Evolutionary conservation across 768 basidiomycete genomes (phyloP), one percentile per base, ranked within the genome.

Genomic region (Leccinellum luteum): DNA sequence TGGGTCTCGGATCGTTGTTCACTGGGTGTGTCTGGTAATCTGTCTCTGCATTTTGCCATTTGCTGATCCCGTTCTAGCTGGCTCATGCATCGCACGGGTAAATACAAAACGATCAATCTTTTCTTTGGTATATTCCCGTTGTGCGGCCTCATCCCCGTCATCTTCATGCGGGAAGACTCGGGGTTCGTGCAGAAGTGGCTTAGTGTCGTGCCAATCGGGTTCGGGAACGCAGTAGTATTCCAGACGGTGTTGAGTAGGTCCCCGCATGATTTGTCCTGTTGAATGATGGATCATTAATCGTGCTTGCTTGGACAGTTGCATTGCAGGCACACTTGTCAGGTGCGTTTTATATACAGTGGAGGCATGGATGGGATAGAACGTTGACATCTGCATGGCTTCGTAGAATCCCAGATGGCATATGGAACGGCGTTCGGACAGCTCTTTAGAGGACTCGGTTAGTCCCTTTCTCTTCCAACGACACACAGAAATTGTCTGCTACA

Each of bases 71-170:
- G n/a, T 41, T 31, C 13, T 51, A 73, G 72, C 14, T 83, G 78
- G 76, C 60, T 79, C 50, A 79, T 83, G 77, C 78, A 78, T 51
- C 74, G 74, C 15, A 82, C 81, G 1, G 82, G 82, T 1, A 80
- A 71, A 59, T 84, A 84, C 67, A 80, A 76, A 59, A 62, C 61
- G 1, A 68, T 84, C 23, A 81, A 79, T 56, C 64, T 78, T 31
- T 63, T 78, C 2, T 84, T 81, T 58, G 83, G 82, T 0, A 65
- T 79, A 15, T 71, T 79, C 52, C 83, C 82, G 5, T 74, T 81
- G 60, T 66, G 78, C 3, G 76, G 79, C 2, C 74, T 78, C 0
- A 54, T 76, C 4, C 66, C 77, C 1, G 72, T 83, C 23, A 66
- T 73, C 3, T 30, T 70, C 9, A 3, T 67, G 14, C 59, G 59